These are phyloP conservation scores for Fusarium coicis DNA, from an alignment of 2,329 filamentous ascomycete genomes.

Conservation along the genomic window DNA sequence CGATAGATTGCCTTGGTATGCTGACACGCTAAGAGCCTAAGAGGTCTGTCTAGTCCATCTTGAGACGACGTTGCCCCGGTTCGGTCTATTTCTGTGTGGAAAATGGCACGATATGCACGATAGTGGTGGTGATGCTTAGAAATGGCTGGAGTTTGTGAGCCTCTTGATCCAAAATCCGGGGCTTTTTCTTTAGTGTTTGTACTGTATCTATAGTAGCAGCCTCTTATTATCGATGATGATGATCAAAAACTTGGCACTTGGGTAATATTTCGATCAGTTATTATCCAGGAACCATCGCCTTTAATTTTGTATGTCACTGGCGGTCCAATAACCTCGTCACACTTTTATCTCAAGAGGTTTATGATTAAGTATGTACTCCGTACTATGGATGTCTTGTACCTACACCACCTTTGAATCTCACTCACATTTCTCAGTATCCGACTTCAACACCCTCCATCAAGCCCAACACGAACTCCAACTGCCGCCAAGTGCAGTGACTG, in stretches of 20 bases:
- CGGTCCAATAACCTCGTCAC: not conserved
- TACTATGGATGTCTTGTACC: not conserved
- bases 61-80: constrained; percentile 3
- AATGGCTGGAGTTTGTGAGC: not conserved
- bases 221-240: constrained; percentile 1
- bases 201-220: constrained; percentile 1
- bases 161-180: constrained; percentile 11
- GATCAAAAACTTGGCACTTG: constrained; percentile 22
- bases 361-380: not conserved
- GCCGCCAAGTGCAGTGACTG: constrained; percentile 23
- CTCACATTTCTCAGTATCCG: not conserved
- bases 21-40: constrained; percentile 21
- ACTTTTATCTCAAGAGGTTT: not conserved
- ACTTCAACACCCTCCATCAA: constrained; percentile 32
- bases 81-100: constrained; percentile 9
- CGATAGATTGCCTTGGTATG: not conserved
- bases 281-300: constrained; percentile 19
- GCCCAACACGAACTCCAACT: constrained; percentile 36
- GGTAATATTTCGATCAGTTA: constrained; percentile 15
- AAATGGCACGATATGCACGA: constrained; percentile 29
- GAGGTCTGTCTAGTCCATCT: constrained; percentile 12
- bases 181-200: not conserved
- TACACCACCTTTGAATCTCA: not conserved
- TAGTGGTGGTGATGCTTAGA: not conserved
- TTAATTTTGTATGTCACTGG: constrained; percentile 6